A percentile compares a stretch with the other conserved stretches of the same genome.
Evolutionary conservation across 768 basidiomycete species (phyloP).

Genomic region (Gelatoporia subvermispora): DNA sequence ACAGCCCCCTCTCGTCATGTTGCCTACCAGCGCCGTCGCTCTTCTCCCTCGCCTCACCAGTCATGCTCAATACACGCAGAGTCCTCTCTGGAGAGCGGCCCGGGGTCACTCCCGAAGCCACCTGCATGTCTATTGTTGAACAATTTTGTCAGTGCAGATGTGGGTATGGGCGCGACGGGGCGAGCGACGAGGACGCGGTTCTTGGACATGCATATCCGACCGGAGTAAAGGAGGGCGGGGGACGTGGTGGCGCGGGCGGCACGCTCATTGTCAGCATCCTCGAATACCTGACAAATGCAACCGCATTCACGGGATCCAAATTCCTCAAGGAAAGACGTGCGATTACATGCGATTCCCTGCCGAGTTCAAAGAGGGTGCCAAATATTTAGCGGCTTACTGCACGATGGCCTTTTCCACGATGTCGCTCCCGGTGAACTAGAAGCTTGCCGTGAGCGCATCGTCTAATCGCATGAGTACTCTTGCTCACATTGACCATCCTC

Average conservation of each 20-base stretch:
- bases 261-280: conserved; percentile 46
- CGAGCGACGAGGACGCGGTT: conserved; percentile 35
- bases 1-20: conserved; percentile 35
- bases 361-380: conserved; percentile 54
- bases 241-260: conserved; percentile 47
- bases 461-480: background rate
- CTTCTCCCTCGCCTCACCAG: conserved; percentile 36
- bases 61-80: conserved; percentile 42
- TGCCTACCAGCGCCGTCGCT: conserved; percentile 44
- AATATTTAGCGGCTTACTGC: conserved; percentile 48
- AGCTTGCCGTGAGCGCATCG: background rate
- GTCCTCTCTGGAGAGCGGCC: background rate
- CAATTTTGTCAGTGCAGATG: background rate
- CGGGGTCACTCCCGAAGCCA: background rate
- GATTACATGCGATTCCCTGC: conserved; percentile 50
- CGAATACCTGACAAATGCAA: too few relatives aligned
- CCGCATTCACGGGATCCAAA: too few relatives aligned
- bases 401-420: conserved; percentile 50
- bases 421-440: conserved; percentile 53
- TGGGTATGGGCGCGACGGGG: background rate
- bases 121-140: background rate
- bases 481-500: conserved; percentile 46
- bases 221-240: conserved; percentile 42
- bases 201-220: conserved; percentile 57
- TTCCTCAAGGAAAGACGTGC: conserved; percentile 28